phyloP scores from a whole-genome alignment of 768 basidiomycete species.

The Wakefieldia striispora region DNA sequence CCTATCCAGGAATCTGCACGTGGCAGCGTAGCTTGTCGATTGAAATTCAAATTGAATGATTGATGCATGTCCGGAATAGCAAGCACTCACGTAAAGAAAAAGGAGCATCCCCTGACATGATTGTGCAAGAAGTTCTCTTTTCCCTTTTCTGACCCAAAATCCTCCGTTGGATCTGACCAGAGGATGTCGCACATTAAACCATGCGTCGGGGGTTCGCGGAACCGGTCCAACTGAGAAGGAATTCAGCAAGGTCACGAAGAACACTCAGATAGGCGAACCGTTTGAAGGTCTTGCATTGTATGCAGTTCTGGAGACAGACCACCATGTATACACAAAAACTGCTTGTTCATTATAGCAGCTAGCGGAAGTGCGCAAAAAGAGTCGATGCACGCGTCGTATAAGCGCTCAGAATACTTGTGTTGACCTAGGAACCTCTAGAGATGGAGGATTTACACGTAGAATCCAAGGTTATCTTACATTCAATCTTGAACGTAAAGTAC shows the following conservation, averaged over 20 bases:
- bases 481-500: slow-evolving; percentile 62
- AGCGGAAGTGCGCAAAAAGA: slow-evolving; percentile 70
- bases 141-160: slow-evolving; percentile 67
- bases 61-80: neutral
- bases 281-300: slow-evolving; percentile 64
- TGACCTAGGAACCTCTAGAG: slow-evolving; percentile 42
- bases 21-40: slow-evolving; percentile 68
- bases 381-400: slow-evolving; percentile 74
- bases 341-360: slow-evolving; percentile 78
- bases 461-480: slow-evolving; percentile 28
- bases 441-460: slow-evolving; percentile 3
- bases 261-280: slow-evolving; percentile 35
- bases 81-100: slow-evolving; percentile 64
- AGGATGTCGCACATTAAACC: slow-evolving; percentile 76
- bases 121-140: slow-evolving; percentile 68
- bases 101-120: slow-evolving; percentile 71
- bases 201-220: slow-evolving; percentile 69
- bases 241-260: neutral
- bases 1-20: slow-evolving; percentile 89
- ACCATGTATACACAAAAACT: slow-evolving; percentile 75
- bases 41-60: neutral
- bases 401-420: slow-evolving; percentile 72
- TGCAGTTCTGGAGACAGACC: slow-evolving; percentile 69
- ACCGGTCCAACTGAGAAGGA: slow-evolving; percentile 57
- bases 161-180: slow-evolving; percentile 74